Evolutionary conservation across 768 basidiomycete species (phyloP).

Genomic region (Collybiopsis luxurians): DNA sequence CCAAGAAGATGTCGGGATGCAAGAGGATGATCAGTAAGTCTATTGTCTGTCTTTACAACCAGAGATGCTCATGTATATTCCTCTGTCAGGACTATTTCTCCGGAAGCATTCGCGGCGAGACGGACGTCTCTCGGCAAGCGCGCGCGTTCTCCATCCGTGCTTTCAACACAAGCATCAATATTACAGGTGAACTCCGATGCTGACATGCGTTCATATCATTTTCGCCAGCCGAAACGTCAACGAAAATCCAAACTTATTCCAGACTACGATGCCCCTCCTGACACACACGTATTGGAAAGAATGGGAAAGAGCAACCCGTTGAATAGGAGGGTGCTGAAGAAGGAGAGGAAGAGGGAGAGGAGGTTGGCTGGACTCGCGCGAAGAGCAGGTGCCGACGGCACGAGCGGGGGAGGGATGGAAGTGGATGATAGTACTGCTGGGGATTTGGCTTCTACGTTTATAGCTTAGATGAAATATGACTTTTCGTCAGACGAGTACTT

Average conservation of each 20-base stretch:
- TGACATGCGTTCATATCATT: background rate
- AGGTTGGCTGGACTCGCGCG: constrained; percentile 43
- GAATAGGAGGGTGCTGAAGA: constrained; percentile 57
- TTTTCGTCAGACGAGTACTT: too few species aligned
- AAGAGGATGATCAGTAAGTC: constrained; percentile 20
- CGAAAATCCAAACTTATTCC: constrained; percentile 55
- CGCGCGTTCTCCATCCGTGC: constrained; percentile 23
- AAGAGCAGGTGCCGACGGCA: constrained; percentile 11
- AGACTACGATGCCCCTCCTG: constrained; percentile 49
- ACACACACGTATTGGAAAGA: constrained; percentile 39
- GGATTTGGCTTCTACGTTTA: constrained; percentile 45
- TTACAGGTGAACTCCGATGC: constrained; percentile 9
- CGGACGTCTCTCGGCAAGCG: constrained; percentile 28
- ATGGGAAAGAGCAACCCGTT: constrained; percentile 61
- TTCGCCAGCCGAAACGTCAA: constrained; percentile 54
- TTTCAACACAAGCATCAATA: constrained; percentile 5
- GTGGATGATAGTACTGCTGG: constrained; percentile 34
- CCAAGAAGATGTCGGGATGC: constrained; percentile 33
- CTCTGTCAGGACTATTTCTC: background rate
- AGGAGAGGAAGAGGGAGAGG: constrained; percentile 59
- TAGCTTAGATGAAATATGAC: constrained; percentile 24
- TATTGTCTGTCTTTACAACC: constrained; percentile 17
- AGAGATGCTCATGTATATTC: background rate
- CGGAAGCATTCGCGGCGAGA: background rate
- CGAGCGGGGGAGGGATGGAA: constrained; percentile 45